Conservation (phyloP, 768 basidiomycete genomes). For the Cyclocybe aegerita region DNA sequence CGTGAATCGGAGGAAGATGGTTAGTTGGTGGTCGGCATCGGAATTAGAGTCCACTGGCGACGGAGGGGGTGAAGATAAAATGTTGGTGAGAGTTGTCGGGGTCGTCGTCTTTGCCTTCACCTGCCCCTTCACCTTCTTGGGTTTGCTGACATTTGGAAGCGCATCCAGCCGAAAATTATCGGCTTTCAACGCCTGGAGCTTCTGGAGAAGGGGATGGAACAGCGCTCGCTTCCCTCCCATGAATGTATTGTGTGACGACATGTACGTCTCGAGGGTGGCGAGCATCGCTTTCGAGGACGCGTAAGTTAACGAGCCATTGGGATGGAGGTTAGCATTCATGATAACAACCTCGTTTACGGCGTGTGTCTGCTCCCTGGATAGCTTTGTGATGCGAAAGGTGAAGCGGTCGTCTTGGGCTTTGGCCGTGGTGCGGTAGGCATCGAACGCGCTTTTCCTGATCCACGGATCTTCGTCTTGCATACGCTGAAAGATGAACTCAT, state of each 20-base stretch:
- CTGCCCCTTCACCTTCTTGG: too few relatives aligned
- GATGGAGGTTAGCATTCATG: constrained; percentile 21
- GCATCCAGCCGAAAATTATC: not conserved
- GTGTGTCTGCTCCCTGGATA: constrained; percentile 24
- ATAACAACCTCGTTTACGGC: constrained; percentile 27
- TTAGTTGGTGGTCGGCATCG: constrained; percentile 13
- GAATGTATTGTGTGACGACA: constrained; percentile 17
- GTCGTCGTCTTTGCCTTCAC: too few relatives aligned
- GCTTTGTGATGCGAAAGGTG: constrained; percentile 26
- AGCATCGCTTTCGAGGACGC: constrained; percentile 21
- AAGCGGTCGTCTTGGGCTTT: constrained; percentile 25
- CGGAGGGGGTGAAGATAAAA: not conserved
- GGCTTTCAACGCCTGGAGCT: constrained; percentile 2
- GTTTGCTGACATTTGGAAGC: too few relatives aligned
- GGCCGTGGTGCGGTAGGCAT: constrained; percentile 18
- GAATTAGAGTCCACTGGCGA: constrained; percentile 7
- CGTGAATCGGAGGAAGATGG: constrained; percentile 15
- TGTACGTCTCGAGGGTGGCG: constrained; percentile 17
- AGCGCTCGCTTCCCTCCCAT: constrained; percentile 13
- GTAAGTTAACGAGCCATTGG: constrained; percentile 24
- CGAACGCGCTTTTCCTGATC: constrained; percentile 5
- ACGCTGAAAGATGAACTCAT: constrained; percentile 6
- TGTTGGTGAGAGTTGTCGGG: constrained; percentile 1
- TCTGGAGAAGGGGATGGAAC: constrained; percentile 14
- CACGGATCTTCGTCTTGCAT: constrained; percentile 7